phyloP scores from a whole-genome alignment of 1,284 basidiomycete genomes.

The Apiotrichum siamense region DNA sequence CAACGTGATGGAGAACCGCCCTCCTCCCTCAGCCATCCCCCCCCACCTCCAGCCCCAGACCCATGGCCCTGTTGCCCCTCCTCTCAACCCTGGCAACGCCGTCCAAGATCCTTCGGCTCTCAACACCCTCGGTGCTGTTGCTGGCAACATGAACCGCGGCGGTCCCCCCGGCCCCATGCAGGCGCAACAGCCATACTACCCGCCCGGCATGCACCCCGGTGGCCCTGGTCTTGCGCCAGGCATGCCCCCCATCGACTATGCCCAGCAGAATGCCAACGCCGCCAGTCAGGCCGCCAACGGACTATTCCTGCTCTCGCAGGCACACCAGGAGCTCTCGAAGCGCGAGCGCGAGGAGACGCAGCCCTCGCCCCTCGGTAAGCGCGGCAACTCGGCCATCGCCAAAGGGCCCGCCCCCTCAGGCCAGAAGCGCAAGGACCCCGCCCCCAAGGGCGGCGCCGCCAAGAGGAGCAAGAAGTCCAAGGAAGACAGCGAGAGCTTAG shows the following conservation, averaged over 20 bases:
- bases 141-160: constrained; percentile 48
- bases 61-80: constrained; percentile 23
- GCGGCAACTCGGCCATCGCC: constrained; percentile 10
- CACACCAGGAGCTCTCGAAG: constrained; percentile 93
- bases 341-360: constrained; percentile 60
- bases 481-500: constrained; percentile 36
- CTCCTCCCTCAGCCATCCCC: constrained; percentile 26
- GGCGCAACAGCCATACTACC: constrained; percentile 12
- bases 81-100: constrained; percentile 21
- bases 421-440: constrained; percentile 4
- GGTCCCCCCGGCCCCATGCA: neutral
- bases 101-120: constrained; percentile 69
- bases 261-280: constrained; percentile 44
- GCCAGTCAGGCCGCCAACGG: constrained; percentile 68
- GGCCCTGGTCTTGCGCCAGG: constrained; percentile 8
- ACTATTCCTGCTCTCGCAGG: constrained; percentile 85
- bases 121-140: constrained; percentile 68
- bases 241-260: constrained; percentile 33
- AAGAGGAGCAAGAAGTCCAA: constrained; percentile 46
- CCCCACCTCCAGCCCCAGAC: constrained; percentile 21
- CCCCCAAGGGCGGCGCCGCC: constrained; percentile 9
- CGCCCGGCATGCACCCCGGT: constrained; percentile 21
- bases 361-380: constrained; percentile 14
- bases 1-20: constrained; percentile 4
- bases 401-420: constrained; percentile 3